These are phyloP conservation scores for Erigeron philadelphicus DNA, from an alignment of 140 eudicot species.

Conservation along the genomic window DNA sequence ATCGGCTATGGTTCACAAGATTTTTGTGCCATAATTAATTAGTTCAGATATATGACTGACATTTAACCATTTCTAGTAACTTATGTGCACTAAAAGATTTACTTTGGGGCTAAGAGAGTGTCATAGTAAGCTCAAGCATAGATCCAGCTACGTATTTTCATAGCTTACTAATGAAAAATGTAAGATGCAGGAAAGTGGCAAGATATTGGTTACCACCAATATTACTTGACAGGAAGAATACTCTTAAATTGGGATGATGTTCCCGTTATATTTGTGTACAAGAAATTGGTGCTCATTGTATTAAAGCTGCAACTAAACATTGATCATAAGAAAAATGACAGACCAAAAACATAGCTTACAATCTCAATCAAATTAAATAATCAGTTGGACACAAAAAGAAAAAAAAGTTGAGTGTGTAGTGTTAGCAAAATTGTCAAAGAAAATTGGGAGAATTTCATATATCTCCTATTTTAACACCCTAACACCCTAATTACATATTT, in stretches of 20 bases:
- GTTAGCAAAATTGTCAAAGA: background rate
- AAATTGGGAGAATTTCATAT: too few species aligned
- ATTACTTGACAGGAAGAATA: background rate
- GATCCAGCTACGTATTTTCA: background rate
- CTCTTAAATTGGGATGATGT: background rate
- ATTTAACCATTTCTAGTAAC: background rate
- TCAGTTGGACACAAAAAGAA: background rate
- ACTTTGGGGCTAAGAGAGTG: background rate
- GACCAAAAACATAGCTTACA: background rate
- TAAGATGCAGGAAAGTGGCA: background rate
- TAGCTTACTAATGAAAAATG: background rate
- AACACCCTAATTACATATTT: too few species aligned
- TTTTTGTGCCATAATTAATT: background rate
- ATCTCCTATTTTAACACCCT: too few species aligned
- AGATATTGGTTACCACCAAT: background rate
- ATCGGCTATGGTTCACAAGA: background rate
- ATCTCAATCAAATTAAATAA: background rate
- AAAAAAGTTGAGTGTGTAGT: background rate
- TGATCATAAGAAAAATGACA: too few species aligned
- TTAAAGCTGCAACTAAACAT: too few species aligned
- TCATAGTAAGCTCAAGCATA: constrained; percentile 1
- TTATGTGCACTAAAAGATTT: background rate
- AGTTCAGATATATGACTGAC: background rate
- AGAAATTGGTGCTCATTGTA: too few species aligned
- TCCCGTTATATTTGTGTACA: background rate